Percentiles rank a stretch among this genome's conserved stretches.
phyloP scores from a whole-genome alignment of 371 early-diverging fungal genomes.

The Fennellomyces sp. region DNA sequence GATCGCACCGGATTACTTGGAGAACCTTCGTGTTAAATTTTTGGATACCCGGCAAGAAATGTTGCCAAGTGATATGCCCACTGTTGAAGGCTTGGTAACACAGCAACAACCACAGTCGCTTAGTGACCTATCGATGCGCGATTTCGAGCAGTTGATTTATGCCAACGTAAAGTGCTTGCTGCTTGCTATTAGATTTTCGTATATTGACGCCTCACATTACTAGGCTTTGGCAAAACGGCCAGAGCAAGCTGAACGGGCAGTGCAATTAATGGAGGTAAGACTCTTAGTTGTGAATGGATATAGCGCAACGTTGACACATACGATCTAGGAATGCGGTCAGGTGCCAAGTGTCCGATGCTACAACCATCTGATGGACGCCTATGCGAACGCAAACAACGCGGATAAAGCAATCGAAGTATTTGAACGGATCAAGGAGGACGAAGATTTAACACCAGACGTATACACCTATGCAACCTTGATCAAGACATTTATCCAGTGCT shows the following conservation, averaged over 20 bases:
- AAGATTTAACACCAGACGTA: conserved; percentile 56
- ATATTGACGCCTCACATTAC: too few species aligned
- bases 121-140: conserved; percentile 7
- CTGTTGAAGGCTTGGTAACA: not conserved
- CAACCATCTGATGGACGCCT: conserved; percentile 81
- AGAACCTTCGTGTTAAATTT: conserved; percentile 44
- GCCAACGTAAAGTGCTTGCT: too few species aligned
- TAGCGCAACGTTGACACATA: not conserved
- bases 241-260: conserved; percentile 72
- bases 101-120: not conserved
- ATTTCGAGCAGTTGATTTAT: conserved; percentile 73
- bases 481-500: conserved; percentile 64
- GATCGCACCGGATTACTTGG: conserved; percentile 47
- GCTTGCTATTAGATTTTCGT: too few species aligned
- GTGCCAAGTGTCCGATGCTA: conserved; percentile 69
- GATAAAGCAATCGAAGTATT: conserved; percentile 61
- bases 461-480: conserved; percentile 74
- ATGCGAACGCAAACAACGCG: conserved; percentile 70
- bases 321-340: conserved; percentile 48
- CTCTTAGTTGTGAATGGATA: not conserved
- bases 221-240: conserved; percentile 66
- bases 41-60: conserved; percentile 37
- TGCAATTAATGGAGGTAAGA: conserved; percentile 63
- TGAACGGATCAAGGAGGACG: conserved; percentile 46
- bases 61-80: not conserved